phyloP scores from a whole-genome alignment of 768 basidiomycete genomes.

The Russula brevipes region DNA sequence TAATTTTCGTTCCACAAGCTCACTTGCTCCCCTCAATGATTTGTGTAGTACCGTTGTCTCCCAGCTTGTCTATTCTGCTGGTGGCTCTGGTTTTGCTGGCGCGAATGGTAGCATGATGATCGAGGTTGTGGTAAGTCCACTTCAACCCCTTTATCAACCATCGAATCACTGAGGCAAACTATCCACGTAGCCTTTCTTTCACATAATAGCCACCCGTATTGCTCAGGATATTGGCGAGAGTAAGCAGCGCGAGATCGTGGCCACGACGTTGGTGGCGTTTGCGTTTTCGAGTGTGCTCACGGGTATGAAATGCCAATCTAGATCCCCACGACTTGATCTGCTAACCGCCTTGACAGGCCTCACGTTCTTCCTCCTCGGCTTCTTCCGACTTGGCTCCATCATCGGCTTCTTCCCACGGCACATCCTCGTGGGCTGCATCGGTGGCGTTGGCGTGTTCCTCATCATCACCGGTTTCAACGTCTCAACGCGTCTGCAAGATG shows the following conservation, averaged over 20 bases:
- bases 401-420: conserved; percentile 96
- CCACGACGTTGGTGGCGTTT: conserved; percentile 88
- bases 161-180: neutral
- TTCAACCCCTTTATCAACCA: neutral
- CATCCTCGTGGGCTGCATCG: conserved; percentile 94
- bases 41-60: conserved; percentile 58
- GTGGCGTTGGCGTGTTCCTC: conserved; percentile 93
- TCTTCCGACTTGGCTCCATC: conserved; percentile 73
- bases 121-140: conserved; percentile 70
- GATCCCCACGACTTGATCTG: conserved; percentile 5
- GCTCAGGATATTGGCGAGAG: conserved; percentile 65
- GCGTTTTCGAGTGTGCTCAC: conserved; percentile 84
- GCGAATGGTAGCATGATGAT: conserved; percentile 98
- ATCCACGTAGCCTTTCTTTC: conserved; percentile 83
- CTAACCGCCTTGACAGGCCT: conserved; percentile 41
- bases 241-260: conserved; percentile 66
- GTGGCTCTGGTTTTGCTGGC: conserved; percentile 84
- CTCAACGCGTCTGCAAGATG: conserved; percentile 74
- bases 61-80: conserved; percentile 79
- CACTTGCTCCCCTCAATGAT: neutral
- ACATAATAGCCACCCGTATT: conserved; percentile 80
- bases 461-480: conserved; percentile 87
- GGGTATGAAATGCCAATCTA: conserved; percentile 41
- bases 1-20: conserved; percentile 4
- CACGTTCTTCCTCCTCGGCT: conserved; percentile 82